A percentile compares a stretch with the other conserved stretches of the same genome.
Evolutionary conservation across 2,329 filamentous ascomycete species (phyloP).

Genomic region (Immersiporthe knoxdaviesiana): DNA sequence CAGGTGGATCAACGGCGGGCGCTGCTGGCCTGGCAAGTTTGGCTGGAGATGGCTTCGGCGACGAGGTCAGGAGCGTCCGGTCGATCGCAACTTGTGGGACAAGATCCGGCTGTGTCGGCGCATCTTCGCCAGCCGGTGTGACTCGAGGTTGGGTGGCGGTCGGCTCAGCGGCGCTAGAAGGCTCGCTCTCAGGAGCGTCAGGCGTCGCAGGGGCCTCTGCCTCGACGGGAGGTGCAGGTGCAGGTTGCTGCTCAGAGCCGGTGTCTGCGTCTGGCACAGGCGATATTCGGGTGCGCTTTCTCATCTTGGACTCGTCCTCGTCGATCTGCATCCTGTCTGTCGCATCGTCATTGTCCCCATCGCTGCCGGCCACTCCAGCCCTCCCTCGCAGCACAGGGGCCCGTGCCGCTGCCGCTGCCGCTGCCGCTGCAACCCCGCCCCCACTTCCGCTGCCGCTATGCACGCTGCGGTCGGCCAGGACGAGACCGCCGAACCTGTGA

Average conservation of each 20-base stretch:
- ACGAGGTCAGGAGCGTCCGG: slow-evolving; percentile 3
- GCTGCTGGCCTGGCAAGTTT: slow-evolving; percentile 13
- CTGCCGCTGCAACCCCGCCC: slow-evolving; percentile 47
- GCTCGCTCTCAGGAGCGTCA: background rate
- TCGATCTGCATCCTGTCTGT: slow-evolving; percentile 19
- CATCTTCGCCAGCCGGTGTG: background rate
- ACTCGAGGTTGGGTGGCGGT: background rate
- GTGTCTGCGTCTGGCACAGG: background rate
- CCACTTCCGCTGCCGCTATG: slow-evolving; percentile 39
- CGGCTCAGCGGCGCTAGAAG: background rate
- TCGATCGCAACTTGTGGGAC: background rate
- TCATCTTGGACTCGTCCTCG: slow-evolving; percentile 31
- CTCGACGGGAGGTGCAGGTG: slow-evolving; percentile 27
- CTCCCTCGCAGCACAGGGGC: background rate
- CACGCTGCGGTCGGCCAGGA: slow-evolving; percentile 39
- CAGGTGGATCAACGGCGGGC: slow-evolving; percentile 7
- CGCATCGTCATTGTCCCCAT: slow-evolving; percentile 3
- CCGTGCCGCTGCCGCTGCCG: slow-evolving; percentile 31
- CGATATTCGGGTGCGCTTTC: slow-evolving; percentile 25
- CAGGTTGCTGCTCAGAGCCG: background rate
- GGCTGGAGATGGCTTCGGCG: slow-evolving; percentile 19
- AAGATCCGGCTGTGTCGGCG: background rate
- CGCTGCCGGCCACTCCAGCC: slow-evolving; percentile 9
- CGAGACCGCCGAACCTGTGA: slow-evolving; percentile 56
- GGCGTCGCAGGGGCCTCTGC: slow-evolving; percentile 32